Evolutionary conservation across 305 asterid genomes (phyloP).

Genomic region (Coffea humblotiana): DNA sequence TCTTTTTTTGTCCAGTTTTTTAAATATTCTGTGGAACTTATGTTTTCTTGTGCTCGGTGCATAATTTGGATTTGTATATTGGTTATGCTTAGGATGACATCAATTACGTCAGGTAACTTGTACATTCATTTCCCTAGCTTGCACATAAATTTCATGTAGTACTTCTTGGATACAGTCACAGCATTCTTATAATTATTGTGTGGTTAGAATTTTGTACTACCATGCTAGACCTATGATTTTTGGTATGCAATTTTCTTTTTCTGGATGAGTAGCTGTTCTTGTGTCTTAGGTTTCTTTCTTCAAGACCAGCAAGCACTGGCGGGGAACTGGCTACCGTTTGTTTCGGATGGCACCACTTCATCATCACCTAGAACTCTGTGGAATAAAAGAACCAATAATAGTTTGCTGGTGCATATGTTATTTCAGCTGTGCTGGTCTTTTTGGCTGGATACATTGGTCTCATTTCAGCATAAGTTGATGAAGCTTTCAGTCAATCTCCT

Average conservation of each 20-base stretch:
- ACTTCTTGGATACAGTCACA: no score
- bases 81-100: background rate
- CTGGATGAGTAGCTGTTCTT: background rate
- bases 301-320: slow-evolving; percentile 41
- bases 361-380: slow-evolving; percentile 61
- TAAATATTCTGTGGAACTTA: background rate
- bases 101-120: background rate
- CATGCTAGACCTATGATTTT: background rate
- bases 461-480: slow-evolving; percentile 48
- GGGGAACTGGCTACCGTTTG: slow-evolving; percentile 46
- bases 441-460: slow-evolving; percentile 74
- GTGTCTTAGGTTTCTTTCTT: slow-evolving; percentile 47
- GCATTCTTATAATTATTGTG: no score
- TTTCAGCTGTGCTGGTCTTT: slow-evolving; percentile 53
- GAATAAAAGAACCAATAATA: slow-evolving; percentile 66
- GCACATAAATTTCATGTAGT: no score
- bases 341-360: slow-evolving; percentile 59
- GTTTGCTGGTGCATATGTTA: slow-evolving; percentile 64
- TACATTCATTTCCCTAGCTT: background rate
- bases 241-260: background rate
- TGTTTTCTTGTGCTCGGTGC: background rate
- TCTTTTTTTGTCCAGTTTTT: no score
- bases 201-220: background rate
- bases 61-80: background rate
- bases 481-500: background rate